Base-by-base conservation (phyloP, 2,329 filamentous ascomycete species). In the Pezicula carpinea region DNA sequence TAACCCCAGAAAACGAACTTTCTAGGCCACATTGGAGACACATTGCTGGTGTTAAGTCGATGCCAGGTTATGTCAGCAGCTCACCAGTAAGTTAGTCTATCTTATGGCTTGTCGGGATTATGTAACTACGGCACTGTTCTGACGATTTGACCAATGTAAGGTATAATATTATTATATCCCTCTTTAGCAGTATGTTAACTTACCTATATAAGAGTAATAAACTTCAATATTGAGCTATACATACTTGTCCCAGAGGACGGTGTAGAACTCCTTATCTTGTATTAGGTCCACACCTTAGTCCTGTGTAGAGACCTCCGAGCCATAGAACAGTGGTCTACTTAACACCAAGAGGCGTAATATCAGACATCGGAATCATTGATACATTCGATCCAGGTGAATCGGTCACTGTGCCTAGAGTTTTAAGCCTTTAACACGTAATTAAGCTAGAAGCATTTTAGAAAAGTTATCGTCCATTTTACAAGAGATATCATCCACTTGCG, bases 11-110 rank as follows among this genome's bases (percentile, higher is more conserved):
- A 22, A 19, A 40, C 19, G 22, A 4, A n/a, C 26, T 40, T 35
- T 35, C 18, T 35, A 32, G 29, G 29, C 18, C n/a, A 15, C 34
- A 32, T 32, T 21, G 35, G n/a, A 17, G 35, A 11, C 35, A 39
- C 21, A 23, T 15, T 11, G 15, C 17, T 14, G 18, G 14, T 18
- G 26, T 13, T 14, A 23, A 40, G 3, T 13, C n/a, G 6, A 40
- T 40, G 1, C 18, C n/a, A 40, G 38, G 19, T 40, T 40, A 40
- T 40, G 38, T 40, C 38, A 40, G 38, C 38, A 40, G 38, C 38
- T 40, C 19, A 40, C 38, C 38, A 23, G 13, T 40, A 40, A 40
- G 19, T n/a, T 40, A 40, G 38, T 40, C 38, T 40, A 40, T 15
- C 38, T 15, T 8, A 11, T 23, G 38, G 11, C n/a, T 40, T 29